Base-by-base conservation (phyloP, 139 green algal species). In the Micractinium conductrix region DNA sequence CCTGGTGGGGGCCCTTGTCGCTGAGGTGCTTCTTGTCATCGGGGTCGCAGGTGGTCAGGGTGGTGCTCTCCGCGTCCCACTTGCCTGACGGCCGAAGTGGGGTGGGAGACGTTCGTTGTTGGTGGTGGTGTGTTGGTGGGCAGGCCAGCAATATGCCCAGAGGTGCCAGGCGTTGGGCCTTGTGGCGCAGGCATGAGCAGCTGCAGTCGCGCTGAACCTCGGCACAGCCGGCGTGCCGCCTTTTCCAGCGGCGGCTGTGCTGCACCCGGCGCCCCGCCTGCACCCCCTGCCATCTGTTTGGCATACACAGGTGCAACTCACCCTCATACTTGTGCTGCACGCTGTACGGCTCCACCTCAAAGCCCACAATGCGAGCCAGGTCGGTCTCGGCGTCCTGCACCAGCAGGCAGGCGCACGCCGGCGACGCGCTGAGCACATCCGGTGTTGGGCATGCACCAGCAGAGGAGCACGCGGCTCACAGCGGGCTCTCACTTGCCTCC, bases 361-460 rank as follows among this genome's bases (percentile, higher is more conserved):
- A 99, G 45, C 97, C 97, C 3, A 99, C 97, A 58, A 99, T 97
- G 42, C 97, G 87, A 0, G 92, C 89, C 12, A 96, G 87, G 84
- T 97, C 93, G 1, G 93, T 98, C 37, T 92, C 83, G 16, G 58
- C 44, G 76, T 99, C 96, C n/a, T n/a, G n/a, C n/a, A n/a, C n/a
- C 58, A 37, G 58, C 58, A 68, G 9, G 3, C 55, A 63, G 12
- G 55, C 55, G n/a, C n/a, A n/a, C n/a, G n/a, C n/a, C n/a, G n/a
- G n/a, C n/a, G n/a, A n/a, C n/a, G n/a, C n/a, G n/a, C n/a, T n/a
- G n/a, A n/a, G n/a, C n/a, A n/a, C n/a, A n/a, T n/a, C n/a, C n/a
- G n/a, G n/a, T n/a, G n/a, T n/a, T 28, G 33, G 26, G n/a, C n/a
- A n/a, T n/a, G n/a, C n/a, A n/a, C n/a, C n/a, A n/a, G n/a, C n/a